Conservation (phyloP, 2,329 filamentous ascomycete species). For the Colletotrichum sp. region DNA sequence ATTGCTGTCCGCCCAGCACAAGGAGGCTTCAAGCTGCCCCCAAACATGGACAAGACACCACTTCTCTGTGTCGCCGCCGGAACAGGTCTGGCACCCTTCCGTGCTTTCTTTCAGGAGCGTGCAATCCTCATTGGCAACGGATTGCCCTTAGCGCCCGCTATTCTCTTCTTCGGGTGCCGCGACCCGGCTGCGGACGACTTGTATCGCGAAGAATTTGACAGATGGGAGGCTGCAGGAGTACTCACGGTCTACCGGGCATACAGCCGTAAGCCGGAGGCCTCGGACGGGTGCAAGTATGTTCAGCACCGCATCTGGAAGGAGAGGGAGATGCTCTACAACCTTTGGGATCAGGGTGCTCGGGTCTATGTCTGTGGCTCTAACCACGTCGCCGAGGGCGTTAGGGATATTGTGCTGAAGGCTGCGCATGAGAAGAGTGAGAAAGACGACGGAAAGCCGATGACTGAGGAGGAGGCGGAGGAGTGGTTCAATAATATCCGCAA, state of each 20-base stretch:
- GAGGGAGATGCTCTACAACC: conserved; percentile 29
- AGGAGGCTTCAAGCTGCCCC: conserved; percentile 81
- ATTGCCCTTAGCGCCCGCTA: conserved; percentile 31
- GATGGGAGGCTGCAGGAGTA: conserved; percentile 49
- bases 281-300: conserved; percentile 53
- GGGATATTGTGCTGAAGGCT: conserved; percentile 29
- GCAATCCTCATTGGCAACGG: conserved; percentile 65
- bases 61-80: conserved; percentile 84
- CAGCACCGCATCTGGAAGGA: conserved; percentile 47
- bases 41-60: conserved; percentile 88
- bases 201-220: conserved; percentile 46
- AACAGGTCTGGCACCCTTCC: conserved; percentile 96
- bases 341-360: conserved; percentile 47
- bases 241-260: conserved; percentile 67
- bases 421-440: conserved; percentile 28
- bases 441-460: conserved; percentile 28
- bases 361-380: conserved; percentile 67
- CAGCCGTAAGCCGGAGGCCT: conserved; percentile 42
- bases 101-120: conserved; percentile 96
- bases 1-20: conserved; percentile 52
- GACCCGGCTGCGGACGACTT: conserved; percentile 46
- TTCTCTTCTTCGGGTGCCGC: conserved; percentile 58
- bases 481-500: conserved; percentile 58
- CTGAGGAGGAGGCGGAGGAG: conserved; percentile 38
- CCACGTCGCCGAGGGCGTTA: conserved; percentile 45